Base-by-base conservation (phyloP, 495 filamentous ascomycete genomes). In the Penicillium fimorum region DNA sequence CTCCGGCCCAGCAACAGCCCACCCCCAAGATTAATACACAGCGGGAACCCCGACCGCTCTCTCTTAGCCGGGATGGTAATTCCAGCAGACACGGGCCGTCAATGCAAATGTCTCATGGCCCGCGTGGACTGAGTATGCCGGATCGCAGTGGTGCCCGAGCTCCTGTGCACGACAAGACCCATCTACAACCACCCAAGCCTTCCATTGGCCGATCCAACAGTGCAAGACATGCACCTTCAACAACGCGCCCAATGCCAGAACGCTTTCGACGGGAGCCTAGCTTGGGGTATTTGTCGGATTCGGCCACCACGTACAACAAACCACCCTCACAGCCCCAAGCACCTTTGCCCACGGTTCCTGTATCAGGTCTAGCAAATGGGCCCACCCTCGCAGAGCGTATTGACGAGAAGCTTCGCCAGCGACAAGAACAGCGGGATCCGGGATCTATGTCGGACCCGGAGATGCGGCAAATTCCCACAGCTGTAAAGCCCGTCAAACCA, bases 321-420 rank as follows among this genome's bases (percentile, higher is more conserved):
- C 45, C 32, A 46, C 55, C 38, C n/a, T 53, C 47, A 17, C 20
- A 38, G 30, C 24, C 35, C 3, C 18, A 52, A 6, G 25, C 37
- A 12, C 38, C 35, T 32, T 24, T 49, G 11, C 13, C 56, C 22
- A 18, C 22, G 3, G 42, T 11, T 12, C 49, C 57, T 10, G 47
- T 33, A 15, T 55, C 47, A 5, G 17, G 56, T 49, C 50, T 37
- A 25, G 27, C 18, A 43, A 61, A 20, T 48, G 53, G 47, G 17
- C 63, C 58, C 5, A 71, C 69, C 8, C 59, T 76, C 22, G 71
- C 73, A 1, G 69, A 74, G 32, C 61, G 69, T 33, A 46, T 76
- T 9, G 73, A 76, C 35, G 72, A 77, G 50, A 75, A 75, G 47
- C 59, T 75, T 11, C 59, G 62, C 30, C 57, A 59, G 24, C 67